Percentiles rank a stretch among this genome's conserved stretches.
phyloP scores from a whole-genome alignment of 768 basidiomycete genomes.

The Hericium alpestre region DNA sequence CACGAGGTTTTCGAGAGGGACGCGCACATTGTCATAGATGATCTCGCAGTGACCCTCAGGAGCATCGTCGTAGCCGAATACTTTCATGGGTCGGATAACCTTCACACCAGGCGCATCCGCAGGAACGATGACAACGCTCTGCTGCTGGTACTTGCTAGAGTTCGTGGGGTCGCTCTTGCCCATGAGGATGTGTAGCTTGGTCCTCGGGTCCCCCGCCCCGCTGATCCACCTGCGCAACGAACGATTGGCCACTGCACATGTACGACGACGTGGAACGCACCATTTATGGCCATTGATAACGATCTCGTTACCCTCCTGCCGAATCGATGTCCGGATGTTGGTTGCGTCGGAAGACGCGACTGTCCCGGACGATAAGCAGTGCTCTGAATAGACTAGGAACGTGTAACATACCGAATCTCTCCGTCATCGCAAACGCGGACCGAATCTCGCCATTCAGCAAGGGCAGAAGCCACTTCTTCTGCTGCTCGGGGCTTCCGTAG shows the following conservation, averaged over 20 bases:
- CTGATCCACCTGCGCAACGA: slow-evolving; percentile 75
- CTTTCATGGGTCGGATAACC: slow-evolving; percentile 83
- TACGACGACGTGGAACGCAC: slow-evolving; percentile 27
- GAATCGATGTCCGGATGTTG: slow-evolving; percentile 84
- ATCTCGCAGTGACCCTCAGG: slow-evolving; percentile 97
- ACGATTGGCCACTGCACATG: not conserved
- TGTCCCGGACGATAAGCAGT: slow-evolving; percentile 18
- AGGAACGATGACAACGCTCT: slow-evolving; percentile 94
- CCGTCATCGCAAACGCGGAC: slow-evolving; percentile 95
- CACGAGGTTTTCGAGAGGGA: slow-evolving; percentile 74
- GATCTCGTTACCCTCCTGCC: slow-evolving; percentile 75
- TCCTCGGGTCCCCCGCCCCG: slow-evolving; percentile 89
- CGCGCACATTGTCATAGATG: slow-evolving; percentile 86
- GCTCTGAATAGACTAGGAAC: not conserved
- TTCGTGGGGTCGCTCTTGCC: slow-evolving; percentile 88
- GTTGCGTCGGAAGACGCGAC: slow-evolving; percentile 95
- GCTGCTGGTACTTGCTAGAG: slow-evolving; percentile 65
- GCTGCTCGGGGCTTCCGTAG: slow-evolving; percentile 86
- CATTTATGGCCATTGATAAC: slow-evolving; percentile 97
- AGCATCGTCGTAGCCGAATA: slow-evolving; percentile 91
- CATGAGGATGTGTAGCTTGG: slow-evolving; percentile 84
- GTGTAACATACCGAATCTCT: slow-evolving; percentile 58
- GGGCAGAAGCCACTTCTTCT: slow-evolving; percentile 81
- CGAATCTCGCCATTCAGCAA: slow-evolving; percentile 89
- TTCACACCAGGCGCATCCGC: slow-evolving; percentile 78